A percentile compares a stretch with the other conserved stretches of the same genome.
These are phyloP conservation scores for Gardenia jasminoides DNA, from an alignment of 257 asterid genomes.

Conservation along the genomic window DNA sequence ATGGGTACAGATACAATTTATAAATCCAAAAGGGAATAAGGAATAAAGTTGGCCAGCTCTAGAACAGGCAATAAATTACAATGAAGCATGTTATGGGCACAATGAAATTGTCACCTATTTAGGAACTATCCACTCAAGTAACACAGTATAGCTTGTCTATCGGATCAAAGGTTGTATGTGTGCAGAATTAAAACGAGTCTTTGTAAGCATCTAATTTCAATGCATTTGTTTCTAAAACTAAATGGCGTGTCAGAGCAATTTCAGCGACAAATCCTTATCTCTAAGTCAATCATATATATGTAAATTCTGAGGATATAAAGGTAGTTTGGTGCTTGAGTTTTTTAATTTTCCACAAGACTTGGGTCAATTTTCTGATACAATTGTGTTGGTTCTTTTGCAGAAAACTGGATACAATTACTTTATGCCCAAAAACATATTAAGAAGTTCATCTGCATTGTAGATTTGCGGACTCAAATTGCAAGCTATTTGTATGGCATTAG, in stretches of 20 bases:
- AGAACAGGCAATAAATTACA: too few species aligned
- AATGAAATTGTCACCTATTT: too few species aligned
- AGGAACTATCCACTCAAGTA: too few species aligned
- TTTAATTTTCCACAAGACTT: not conserved
- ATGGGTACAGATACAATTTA: too few species aligned
- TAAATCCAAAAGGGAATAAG: too few species aligned
- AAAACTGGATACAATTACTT: constrained; percentile 97
- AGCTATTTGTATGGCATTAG: constrained; percentile 92
- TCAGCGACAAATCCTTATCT: constrained; percentile 97
- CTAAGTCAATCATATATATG: constrained; percentile 93
- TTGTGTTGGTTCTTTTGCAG: constrained; percentile 55
- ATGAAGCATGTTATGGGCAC: too few species aligned
- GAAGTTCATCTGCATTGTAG: constrained; percentile 96
- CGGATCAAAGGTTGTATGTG: too few species aligned
- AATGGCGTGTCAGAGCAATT: constrained; percentile 99
- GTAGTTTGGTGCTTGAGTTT: constrained; percentile 27
- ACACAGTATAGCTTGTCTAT: too few species aligned
- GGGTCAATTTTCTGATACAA: not conserved
- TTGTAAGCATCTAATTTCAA: too few species aligned
- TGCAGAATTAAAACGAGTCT: too few species aligned
- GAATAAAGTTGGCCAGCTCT: too few species aligned
- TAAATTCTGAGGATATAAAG: constrained; percentile 97
- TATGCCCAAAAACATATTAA: constrained; percentile 95
- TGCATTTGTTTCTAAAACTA: constrained; percentile 43
- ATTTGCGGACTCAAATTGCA: constrained; percentile 87